Evolutionary conservation across 306 rosid genomes (phyloP), one percentile per base, ranked within the genome.

Genomic region (Fragaria nilgerrensis): DNA sequence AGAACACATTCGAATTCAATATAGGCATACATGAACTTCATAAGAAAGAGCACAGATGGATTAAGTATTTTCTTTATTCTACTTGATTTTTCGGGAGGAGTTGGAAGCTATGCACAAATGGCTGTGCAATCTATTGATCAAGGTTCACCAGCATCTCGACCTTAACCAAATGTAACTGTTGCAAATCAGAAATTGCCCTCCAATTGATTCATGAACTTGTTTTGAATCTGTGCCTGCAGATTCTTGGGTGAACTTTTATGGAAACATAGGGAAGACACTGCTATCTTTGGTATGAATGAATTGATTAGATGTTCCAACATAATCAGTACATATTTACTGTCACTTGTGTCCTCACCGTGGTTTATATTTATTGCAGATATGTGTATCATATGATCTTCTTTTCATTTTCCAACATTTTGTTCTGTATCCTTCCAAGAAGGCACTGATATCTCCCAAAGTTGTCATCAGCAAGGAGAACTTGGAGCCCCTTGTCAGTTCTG

Each of bases 201-300:
- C 72, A 5, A 7, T 23, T 72, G 23, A 45, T 61, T 44, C 2
- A 74, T 45, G 47, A 58, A 23, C 77, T 12, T 27, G 37, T 69
- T 55, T 65, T 53, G 78, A 14, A 50, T 41, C 49, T 25, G 36
- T 48, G 23, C 36, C 64, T 85, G 11, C 85, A 92, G 98, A 74
- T 83, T 95, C 99, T 62, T 92, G 97, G 97, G 89, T 88, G 76
- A 93, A 89, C 85, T 89, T 91, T 7, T 89, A 86, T 63, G 98
- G 97, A 64, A 93, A 93, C 68, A 83, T 89, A 27, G 98, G 97
- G 37, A 93, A 93, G 79, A 81, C 84, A 45, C 32, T 91, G 75
- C 84, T 91, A 29, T 88, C 97, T 58, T 71, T 89, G 96, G 98
- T 93, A 89, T 56, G 27, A 56, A 56, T 22, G 25, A 2, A 55